Conservation (phyloP, 2,329 filamentous ascomycete species). For the Cryoendolithus antarcticus region DNA sequence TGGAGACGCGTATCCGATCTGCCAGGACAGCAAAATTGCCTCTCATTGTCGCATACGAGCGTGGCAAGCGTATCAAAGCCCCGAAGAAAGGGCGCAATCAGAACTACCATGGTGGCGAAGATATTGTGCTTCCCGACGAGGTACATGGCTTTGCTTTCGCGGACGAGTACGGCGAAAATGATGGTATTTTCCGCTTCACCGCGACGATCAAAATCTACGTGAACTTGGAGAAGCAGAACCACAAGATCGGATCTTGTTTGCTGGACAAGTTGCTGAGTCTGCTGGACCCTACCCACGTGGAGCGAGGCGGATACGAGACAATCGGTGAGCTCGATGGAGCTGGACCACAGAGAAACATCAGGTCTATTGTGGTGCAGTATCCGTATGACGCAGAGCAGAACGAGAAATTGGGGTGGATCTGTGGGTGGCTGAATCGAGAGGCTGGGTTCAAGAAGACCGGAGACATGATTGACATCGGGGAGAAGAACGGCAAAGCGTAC, state of each 20-base stretch:
- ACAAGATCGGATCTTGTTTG: constrained; percentile 55
- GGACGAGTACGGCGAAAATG: constrained; percentile 35
- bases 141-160: constrained; percentile 56
- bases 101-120: constrained; percentile 10
- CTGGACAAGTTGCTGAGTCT: constrained; percentile 51
- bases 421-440: constrained; percentile 24
- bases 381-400: constrained; percentile 21
- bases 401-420: constrained; percentile 22
- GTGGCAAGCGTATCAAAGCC: constrained; percentile 19
- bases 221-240: constrained; percentile 39
- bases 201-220: constrained; percentile 55
- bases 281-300: constrained; percentile 17
- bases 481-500: constrained; percentile 16
- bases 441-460: constrained; percentile 21
- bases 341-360: constrained; percentile 13
- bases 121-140: constrained; percentile 26
- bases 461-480: constrained; percentile 15
- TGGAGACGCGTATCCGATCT: constrained; percentile 27
- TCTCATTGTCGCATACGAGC: constrained; percentile 37
- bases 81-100: constrained; percentile 4
- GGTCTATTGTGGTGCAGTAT: constrained; percentile 26
- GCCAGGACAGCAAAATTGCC: constrained; percentile 24
- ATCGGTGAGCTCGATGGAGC: constrained; percentile 12
- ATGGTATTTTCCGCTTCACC: constrained; percentile 41
- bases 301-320: constrained; percentile 18